Evolutionary conservation across 139 green algal genomes (phyloP).

Genomic region (Limnomonas spitsbergensis): DNA sequence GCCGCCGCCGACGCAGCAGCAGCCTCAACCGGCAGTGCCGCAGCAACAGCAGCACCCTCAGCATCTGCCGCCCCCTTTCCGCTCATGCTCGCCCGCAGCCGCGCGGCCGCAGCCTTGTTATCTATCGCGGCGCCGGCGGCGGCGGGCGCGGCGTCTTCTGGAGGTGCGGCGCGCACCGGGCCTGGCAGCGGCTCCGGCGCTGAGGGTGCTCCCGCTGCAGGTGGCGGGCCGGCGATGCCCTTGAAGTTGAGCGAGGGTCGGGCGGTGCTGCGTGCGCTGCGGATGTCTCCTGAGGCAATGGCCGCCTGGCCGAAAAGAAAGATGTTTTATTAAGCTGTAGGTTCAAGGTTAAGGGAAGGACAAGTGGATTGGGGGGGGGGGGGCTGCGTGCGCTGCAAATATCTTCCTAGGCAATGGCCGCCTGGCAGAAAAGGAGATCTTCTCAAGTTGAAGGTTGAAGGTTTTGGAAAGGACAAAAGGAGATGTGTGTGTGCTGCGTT

Average conservation of each 20-base stretch:
- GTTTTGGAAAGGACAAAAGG: too few species aligned
- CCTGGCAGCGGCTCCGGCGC: conserved; percentile 11
- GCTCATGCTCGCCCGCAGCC: conserved; percentile 14
- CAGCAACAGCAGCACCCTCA: conserved; percentile 8
- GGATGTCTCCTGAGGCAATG: background rate
- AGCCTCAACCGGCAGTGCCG: background rate
- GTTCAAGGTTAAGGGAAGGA: background rate
- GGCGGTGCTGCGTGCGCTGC: background rate
- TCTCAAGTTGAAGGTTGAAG: too few species aligned
- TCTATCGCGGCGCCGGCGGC: background rate
- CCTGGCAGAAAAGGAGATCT: too few species aligned
- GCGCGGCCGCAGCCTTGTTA: conserved; percentile 70
- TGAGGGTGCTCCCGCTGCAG: conserved; percentile 6
- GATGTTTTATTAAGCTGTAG: background rate
- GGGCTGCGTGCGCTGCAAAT: too few species aligned
- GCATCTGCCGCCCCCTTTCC: background rate
- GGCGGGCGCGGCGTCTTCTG: background rate
- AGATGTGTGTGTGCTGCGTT: too few species aligned
- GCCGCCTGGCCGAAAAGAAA: background rate
- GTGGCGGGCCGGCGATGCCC: conserved; percentile 4
- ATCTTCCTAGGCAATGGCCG: too few species aligned
- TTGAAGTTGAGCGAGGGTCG: background rate
- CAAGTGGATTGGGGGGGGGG: too few species aligned
- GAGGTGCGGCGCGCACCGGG: background rate
- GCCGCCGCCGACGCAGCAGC: background rate